Base-by-base conservation (phyloP, 2,329 filamentous ascomycete genomes). In the Fonsecaea nubica region DNA sequence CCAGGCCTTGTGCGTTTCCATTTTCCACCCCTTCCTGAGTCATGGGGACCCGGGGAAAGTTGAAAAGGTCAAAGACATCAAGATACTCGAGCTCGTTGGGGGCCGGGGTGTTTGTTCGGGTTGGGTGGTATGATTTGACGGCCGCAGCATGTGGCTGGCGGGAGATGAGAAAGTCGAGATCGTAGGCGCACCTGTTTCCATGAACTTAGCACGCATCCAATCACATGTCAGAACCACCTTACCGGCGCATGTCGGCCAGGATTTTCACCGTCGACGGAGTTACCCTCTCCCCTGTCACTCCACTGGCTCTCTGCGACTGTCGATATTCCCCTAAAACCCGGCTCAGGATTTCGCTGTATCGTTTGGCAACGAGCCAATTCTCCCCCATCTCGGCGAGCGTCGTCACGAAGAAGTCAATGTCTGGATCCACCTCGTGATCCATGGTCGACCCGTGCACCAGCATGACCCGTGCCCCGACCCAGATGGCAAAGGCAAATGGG, bases 31-130 rank as follows among this genome's bases (percentile, higher is more conserved):
- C 62, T 45, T 71, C 70, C 5, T 78, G 74, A 4, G 75, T 64
- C 21, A 80, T 78, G 0, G 86, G 85, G 30, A 97, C 80, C 18
- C 92, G 83, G 0, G 93, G 93, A 63, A 96, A 88, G 75, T 97
- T 97, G 83, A 97, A 97, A 76, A 96, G 97, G 73, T 95, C 92
- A 76, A 97, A 97, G 0, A 97, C 91, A 73, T 97, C 93, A 2
- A 97, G 82, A 75, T 96, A 96, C 76, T 96, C 93, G 3, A 97
- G 82, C 74, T 96, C 92, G 72, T 95, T 92, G 1, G 90, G 86
- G 9, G 88, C 90, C 0, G 92, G 91, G 35, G 89, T 90, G 69
- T 87, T 85, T 1, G 86, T 85, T 1, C 88, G 87, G 0, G 88
- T 89, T 6, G 75, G 72, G 59, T 73, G 71, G 66, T 73, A 72